Conservation (phyloP, 1,284 basidiomycete species). For the Naganishia cerealis region DNA sequence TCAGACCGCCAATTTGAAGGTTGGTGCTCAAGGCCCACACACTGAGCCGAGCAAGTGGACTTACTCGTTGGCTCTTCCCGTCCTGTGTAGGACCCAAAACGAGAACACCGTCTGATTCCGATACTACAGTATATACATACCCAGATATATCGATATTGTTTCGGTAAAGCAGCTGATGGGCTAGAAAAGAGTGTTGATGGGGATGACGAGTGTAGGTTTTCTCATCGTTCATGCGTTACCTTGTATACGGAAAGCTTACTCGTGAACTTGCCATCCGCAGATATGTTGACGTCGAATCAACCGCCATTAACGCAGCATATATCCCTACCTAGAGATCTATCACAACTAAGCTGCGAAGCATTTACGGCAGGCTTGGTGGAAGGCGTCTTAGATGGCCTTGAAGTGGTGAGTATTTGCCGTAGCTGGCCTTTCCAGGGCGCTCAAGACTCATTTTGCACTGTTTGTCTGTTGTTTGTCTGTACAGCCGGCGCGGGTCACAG, state of each 20-base stretch:
- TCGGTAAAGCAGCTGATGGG: constrained; percentile 88
- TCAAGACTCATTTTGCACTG: neutral
- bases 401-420: constrained; percentile 71
- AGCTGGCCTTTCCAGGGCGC: constrained; percentile 25
- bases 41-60: neutral
- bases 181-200: constrained; percentile 95
- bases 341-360: constrained; percentile 89
- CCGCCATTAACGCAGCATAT: constrained; percentile 87
- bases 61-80: too few species aligned
- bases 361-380: constrained; percentile 96
- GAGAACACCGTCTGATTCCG: constrained; percentile 82
- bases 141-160: constrained; percentile 89
- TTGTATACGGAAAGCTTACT: neutral
- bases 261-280: constrained; percentile 55
- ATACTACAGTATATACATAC: constrained; percentile 88
- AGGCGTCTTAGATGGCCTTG: constrained; percentile 90
- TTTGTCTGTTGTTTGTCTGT: constrained; percentile 9
- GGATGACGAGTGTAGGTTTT: constrained; percentile 80
- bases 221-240: neutral
- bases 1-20: constrained; percentile 49
- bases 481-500: constrained; percentile 93
- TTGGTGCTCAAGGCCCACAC: constrained; percentile 57
- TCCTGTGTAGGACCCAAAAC: constrained; percentile 73
- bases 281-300: constrained; percentile 98
- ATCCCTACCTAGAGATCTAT: constrained; percentile 90